These are phyloP conservation scores for Flaveria linearis DNA, from an alignment of 129 eudicot genomes.

Conservation along the genomic window DNA sequence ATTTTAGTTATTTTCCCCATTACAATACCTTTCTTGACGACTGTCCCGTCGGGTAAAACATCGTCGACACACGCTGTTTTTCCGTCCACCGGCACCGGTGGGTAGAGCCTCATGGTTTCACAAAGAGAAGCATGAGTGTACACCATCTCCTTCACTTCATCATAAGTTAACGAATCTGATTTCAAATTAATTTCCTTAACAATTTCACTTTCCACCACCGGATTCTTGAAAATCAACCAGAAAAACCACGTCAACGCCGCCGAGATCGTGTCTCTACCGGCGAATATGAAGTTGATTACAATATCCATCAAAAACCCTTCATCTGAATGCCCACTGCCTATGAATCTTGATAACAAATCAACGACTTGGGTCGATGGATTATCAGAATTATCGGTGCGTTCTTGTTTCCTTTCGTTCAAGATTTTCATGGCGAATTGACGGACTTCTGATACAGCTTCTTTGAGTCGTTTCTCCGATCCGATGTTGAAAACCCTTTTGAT, in stretches of 20 bases:
- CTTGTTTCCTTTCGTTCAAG: conserved; percentile 17
- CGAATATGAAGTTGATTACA: too few relatives aligned
- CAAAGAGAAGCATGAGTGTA: conserved; percentile 37
- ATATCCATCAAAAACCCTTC: too few relatives aligned
- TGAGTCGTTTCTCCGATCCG: conserved; percentile 29
- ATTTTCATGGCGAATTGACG: conserved; percentile 32
- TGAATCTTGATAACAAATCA: too few relatives aligned
- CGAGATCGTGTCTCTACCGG: too few relatives aligned
- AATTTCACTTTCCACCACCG: conserved; percentile 24
- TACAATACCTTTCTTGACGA: conserved; percentile 45
- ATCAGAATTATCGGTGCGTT: too few relatives aligned
- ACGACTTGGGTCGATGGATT: too few relatives aligned
- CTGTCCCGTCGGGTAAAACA: conserved; percentile 58
- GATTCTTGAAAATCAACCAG: conserved; percentile 32
- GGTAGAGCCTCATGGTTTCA: conserved; percentile 38
- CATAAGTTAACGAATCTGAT: conserved; percentile 27
- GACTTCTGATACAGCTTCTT: conserved; percentile 21
- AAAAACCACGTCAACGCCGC: conserved; percentile 37
- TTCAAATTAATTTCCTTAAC: conserved; percentile 16
- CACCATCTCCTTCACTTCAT: conserved; percentile 41
- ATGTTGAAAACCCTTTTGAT: conserved; percentile 29
- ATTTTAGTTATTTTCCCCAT: too few relatives aligned
- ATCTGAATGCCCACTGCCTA: too few relatives aligned
- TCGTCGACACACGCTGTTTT: conserved; percentile 28
- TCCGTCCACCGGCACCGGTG: conserved; percentile 30